phyloP scores from a whole-genome alignment of 768 basidiomycete genomes.

The Tulasnella sp. region DNA sequence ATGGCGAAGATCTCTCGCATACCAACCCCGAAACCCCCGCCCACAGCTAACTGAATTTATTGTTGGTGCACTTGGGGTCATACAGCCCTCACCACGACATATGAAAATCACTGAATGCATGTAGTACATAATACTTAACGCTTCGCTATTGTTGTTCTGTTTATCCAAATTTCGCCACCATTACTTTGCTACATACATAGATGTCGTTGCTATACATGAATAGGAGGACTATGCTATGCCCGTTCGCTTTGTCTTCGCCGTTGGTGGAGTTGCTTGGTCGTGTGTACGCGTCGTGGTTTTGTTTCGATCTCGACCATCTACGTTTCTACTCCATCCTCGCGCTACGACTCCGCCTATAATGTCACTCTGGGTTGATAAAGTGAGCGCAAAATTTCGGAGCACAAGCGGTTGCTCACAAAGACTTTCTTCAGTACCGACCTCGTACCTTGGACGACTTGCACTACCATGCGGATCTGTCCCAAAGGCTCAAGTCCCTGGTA shows the following conservation, averaged over 20 bases:
- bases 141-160: not conserved
- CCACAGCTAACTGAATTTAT: not conserved
- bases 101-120: constrained; percentile 3
- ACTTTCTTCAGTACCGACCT: constrained; percentile 66
- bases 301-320: not conserved
- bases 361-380: constrained; percentile 58
- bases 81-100: not conserved
- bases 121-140: not conserved
- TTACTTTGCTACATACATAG: not conserved
- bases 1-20: constrained; percentile 15
- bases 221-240: constrained; percentile 4
- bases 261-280: constrained; percentile 7
- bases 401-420: not conserved
- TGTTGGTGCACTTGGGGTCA: not conserved
- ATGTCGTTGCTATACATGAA: not conserved
- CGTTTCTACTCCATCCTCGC: not conserved
- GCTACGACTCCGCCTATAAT: constrained; percentile 32
- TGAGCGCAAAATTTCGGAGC: constrained; percentile 31
- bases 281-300: constrained; percentile 22
- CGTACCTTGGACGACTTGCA: constrained; percentile 77
- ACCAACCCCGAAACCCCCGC: not conserved
- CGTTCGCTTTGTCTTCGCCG: not conserved
- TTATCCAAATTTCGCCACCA: not conserved
- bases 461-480: constrained; percentile 79
- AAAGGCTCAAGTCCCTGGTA: constrained; percentile 74